phyloP scores from a whole-genome alignment of 2,329 filamentous ascomycete species.

The Apiospora pterosperma region DNA sequence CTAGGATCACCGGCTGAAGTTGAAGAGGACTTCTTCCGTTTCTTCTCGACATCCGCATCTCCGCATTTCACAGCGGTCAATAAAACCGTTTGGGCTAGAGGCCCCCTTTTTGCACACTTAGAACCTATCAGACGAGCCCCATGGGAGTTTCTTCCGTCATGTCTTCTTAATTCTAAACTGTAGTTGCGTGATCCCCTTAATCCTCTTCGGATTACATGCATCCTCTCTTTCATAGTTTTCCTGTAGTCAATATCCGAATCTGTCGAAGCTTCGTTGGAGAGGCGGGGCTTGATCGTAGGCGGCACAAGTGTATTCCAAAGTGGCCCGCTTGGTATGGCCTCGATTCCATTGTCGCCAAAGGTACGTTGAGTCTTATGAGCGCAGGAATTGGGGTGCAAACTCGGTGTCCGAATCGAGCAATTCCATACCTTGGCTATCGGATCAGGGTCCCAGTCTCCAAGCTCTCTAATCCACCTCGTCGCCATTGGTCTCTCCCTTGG shows the following conservation, averaged over 20 bases:
- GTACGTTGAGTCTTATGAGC: no score
- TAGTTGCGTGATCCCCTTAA: neutral
- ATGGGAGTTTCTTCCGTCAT: neutral
- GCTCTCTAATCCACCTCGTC: constrained; percentile 41
- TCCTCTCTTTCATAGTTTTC: neutral
- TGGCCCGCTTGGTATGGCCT: neutral
- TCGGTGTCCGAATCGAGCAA: neutral
- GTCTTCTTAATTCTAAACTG: neutral
- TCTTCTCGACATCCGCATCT: neutral
- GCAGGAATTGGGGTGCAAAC: neutral
- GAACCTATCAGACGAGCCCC: no score
- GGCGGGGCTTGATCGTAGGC: neutral
- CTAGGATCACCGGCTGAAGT: neutral
- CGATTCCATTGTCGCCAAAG: no score
- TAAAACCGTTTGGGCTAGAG: no score
- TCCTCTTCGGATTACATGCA: neutral
- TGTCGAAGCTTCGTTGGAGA: neutral
- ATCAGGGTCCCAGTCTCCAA: neutral
- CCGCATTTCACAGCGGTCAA: neutral
- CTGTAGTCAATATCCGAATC: neutral
- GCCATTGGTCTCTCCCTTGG: constrained; percentile 26
- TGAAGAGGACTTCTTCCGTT: neutral
- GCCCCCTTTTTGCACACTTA: no score
- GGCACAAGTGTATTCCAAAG: neutral
- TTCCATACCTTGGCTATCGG: no score